phyloP scores from a whole-genome alignment of 352 stramenopile species.

The Phytophthora nicotianae region DNA sequence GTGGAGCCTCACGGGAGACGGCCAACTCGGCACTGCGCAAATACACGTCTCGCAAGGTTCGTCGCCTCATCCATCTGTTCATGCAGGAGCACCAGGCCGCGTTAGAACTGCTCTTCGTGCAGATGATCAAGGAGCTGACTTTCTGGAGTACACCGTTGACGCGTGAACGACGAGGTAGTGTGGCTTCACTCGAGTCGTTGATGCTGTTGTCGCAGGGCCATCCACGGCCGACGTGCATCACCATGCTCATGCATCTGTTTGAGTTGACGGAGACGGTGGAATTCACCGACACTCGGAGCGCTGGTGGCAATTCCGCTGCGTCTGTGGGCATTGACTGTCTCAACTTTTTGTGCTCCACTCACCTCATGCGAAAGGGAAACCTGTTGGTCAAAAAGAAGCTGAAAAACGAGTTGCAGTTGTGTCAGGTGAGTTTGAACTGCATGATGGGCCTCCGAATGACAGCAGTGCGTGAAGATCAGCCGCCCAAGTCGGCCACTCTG shows the following conservation, averaged over 20 bases:
- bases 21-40: conserved; percentile 84
- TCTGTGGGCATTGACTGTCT: conserved; percentile 83
- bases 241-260: conserved; percentile 84
- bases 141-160: conserved; percentile 75
- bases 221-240: conserved; percentile 72
- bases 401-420: conserved; percentile 77
- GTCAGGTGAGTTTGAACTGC: conserved; percentile 79
- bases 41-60: conserved; percentile 88
- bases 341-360: conserved; percentile 87
- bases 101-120: conserved; percentile 73
- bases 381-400: conserved; percentile 79
- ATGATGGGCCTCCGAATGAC: conserved; percentile 88
- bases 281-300: conserved; percentile 60
- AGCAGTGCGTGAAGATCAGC: conserved; percentile 50
- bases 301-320: conserved; percentile 44
- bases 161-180: conserved; percentile 48
- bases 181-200: conserved; percentile 68
- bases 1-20: conserved; percentile 79
- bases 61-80: conserved; percentile 81
- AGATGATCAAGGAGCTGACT: conserved; percentile 87
- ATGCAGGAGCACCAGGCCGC: conserved; percentile 76
- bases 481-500: conserved; percentile 22
- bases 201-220: conserved; percentile 71
- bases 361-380: conserved; percentile 71
- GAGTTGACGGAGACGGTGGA: conserved; percentile 87